Base-by-base conservation (phyloP, 2,329 filamentous ascomycete species). In the Monilinia vaccinii-corymbosi region DNA sequence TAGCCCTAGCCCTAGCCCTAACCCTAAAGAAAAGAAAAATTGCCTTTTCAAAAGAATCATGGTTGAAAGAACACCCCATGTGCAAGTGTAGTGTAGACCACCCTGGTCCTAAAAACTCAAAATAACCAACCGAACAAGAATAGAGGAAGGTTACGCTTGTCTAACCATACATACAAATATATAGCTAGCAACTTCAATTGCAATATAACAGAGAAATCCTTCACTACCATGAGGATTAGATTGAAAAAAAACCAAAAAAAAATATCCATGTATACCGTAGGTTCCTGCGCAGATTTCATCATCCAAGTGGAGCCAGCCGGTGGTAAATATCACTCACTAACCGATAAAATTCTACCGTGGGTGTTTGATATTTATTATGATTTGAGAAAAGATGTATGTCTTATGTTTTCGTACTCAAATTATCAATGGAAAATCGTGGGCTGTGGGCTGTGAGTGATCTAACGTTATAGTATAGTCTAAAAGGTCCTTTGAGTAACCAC, bases 171-270 rank as follows among this genome's bases (percentile, higher is more conserved):
- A 42, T 53, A 53, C 25, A 3, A 3, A 28, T n/a, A 36, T 32
- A 42, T 53, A 53, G 50, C 18, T 53, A 53, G 50, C 18, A 32
- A 42, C 50, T 23, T 42, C 36, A 53, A 52, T 40, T 52, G n/a
- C 46, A 36, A 21, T 38, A 5, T n/a, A 13, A 1, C 36, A 7
- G 23, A 31, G n/a, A 5, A 44, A 53, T 53, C 8, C 18, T 28
- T 44, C 40, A n/a, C 7, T 53, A 36, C 36, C 38, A 44, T 16
- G 38, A 34, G 25, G 28, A 23, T 16, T 16, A 14, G 7, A 18
- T 25, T n/a, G n/a, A n/a, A 10, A 11, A 18, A n/a, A 25, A 31
- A 47, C 28, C 7, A 13, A 7, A 14, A 31, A 34, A 34, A 52
- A 8, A 1, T 18, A 13, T 9, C 23, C 8, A 55, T 44, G 13